These are phyloP conservation scores for Sanghuangporus weigelae DNA, from an alignment of 1,284 basidiomycete genomes.

Conservation along the genomic window DNA sequence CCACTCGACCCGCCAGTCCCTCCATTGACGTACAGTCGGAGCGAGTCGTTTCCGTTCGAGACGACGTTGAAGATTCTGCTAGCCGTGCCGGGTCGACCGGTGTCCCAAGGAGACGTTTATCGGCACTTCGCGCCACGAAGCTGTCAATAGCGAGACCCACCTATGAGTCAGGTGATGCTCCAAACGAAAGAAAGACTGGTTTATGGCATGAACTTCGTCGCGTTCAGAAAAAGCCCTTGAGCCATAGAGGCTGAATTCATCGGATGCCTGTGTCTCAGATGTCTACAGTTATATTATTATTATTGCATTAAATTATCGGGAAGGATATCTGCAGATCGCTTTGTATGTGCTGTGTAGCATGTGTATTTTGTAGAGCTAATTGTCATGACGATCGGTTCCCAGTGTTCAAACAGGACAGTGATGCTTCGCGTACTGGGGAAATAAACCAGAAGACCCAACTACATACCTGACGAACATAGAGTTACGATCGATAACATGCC, in stretches of 20 bases:
- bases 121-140: constrained; percentile 4
- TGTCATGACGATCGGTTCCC: too few relatives aligned
- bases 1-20: constrained; percentile 7
- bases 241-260: neutral
- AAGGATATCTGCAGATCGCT: neutral
- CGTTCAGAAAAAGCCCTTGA: constrained; percentile 5
- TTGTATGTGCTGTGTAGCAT: neutral
- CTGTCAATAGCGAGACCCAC: constrained; percentile 1
- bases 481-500: neutral
- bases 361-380: neutral
- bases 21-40: neutral
- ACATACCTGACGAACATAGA: neutral
- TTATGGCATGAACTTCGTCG: constrained; percentile 15
- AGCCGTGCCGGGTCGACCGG: constrained; percentile 5
- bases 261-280: neutral
- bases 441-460: too few relatives aligned
- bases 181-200: constrained; percentile 1
- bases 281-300: constrained; percentile 6
- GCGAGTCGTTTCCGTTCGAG: neutral
- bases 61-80: constrained; percentile 6
- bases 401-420: too few relatives aligned
- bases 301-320: constrained; percentile 16
- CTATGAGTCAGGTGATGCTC: neutral
- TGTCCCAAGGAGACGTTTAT: neutral
- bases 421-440: too few relatives aligned